phyloP scores from a whole-genome alignment of 257 asterid genomes.

The Echium plantagineum region DNA sequence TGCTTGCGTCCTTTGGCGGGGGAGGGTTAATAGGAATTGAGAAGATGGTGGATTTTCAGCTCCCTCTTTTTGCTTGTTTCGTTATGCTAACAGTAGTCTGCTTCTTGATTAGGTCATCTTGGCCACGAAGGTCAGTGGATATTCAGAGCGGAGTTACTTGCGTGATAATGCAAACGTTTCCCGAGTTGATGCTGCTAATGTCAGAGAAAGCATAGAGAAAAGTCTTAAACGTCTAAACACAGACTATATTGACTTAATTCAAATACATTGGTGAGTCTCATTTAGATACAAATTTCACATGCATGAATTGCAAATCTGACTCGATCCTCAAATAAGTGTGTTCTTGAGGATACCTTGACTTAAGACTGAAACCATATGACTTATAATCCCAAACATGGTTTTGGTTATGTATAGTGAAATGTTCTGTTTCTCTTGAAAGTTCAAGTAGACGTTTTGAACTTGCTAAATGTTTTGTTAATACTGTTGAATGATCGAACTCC shows the following conservation, averaged over 20 bases:
- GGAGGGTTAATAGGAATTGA: no score
- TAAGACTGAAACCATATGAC: neutral
- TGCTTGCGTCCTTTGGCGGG: no score
- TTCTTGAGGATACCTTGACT: neutral
- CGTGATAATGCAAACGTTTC: slow-evolving; percentile 49
- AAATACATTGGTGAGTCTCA: slow-evolving; percentile 75
- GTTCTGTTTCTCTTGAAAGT: neutral
- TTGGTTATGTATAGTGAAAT: neutral
- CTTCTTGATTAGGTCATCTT: slow-evolving; percentile 44
- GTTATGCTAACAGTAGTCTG: neutral
- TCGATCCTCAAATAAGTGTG: neutral
- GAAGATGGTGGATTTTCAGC: no score
- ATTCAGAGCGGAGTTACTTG: slow-evolving; percentile 50
- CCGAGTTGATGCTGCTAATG: slow-evolving; percentile 90
- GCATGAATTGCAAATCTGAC: neutral
- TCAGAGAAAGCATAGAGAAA: slow-evolving; percentile 84
- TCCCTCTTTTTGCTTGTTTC: neutral
- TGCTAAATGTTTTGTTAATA: neutral
- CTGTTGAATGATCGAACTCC: neutral
- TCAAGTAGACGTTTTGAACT: neutral
- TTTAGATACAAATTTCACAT: neutral
- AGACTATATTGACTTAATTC: slow-evolving; percentile 89
- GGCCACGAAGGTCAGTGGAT: slow-evolving; percentile 94
- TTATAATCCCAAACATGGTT: neutral
- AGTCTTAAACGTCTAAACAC: slow-evolving; percentile 86